phyloP scores from a whole-genome alignment of 2,329 filamentous ascomycete species.

The Talaromyces albobiverticillius region DNA sequence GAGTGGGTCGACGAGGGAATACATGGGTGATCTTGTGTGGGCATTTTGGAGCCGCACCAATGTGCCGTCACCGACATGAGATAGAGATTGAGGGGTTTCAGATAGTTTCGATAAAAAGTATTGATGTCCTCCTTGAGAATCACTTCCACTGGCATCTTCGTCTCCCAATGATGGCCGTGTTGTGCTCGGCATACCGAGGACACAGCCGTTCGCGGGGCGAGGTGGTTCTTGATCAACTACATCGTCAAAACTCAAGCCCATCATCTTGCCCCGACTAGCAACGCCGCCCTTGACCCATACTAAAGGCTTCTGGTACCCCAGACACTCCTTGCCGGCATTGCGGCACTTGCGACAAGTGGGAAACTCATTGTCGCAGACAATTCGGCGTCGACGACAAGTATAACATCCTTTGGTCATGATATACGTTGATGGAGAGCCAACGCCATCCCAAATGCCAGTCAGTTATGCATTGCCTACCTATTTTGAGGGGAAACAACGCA shows the following conservation, averaged over 20 bases:
- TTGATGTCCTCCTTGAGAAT: neutral
- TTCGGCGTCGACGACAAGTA: conserved; percentile 43
- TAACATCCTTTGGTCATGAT: conserved; percentile 43
- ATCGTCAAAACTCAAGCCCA: conserved; percentile 52
- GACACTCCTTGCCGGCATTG: conserved; percentile 42
- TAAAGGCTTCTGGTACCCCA: conserved; percentile 42
- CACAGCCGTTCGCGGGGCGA: neutral
- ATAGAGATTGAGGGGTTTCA: neutral
- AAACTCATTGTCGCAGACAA: conserved; percentile 42
- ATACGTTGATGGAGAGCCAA: neutral
- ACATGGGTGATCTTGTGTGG: conserved; percentile 26
- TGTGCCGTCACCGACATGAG: neutral
- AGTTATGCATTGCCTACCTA: neutral
- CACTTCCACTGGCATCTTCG: conserved; percentile 7
- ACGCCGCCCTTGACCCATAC: conserved; percentile 44
- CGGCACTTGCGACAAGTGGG: conserved; percentile 43
- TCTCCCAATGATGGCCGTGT: neutral
- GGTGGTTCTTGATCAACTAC: conserved; percentile 17
- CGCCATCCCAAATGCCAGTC: neutral
- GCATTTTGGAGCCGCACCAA: conserved; percentile 19
- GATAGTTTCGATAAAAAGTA: neutral
- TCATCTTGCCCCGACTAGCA: conserved; percentile 48
- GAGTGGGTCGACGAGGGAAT: conserved; percentile 45
- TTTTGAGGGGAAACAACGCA: no score
- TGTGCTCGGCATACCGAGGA: neutral